A percentile compares a stretch with the other conserved stretches of the same genome.
phyloP scores from a whole-genome alignment of 257 asterid genomes.

The Nicotiana paniculata region DNA sequence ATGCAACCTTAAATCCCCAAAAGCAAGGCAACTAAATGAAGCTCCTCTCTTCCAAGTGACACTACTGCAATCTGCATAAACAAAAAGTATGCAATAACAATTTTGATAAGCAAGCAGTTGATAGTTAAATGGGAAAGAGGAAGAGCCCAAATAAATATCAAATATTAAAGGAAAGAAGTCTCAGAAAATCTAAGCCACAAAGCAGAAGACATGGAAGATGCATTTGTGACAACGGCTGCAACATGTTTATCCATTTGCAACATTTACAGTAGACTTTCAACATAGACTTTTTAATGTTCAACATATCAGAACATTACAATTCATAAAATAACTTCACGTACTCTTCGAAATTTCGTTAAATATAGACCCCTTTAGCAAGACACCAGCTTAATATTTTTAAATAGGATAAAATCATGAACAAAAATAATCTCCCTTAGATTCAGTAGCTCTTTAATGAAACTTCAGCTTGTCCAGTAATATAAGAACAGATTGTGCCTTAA shows the following conservation, averaged over 20 bases:
- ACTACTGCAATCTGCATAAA: constrained; percentile 69
- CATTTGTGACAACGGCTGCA: background rate
- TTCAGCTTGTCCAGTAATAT: background rate
- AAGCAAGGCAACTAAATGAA: constrained; percentile 96
- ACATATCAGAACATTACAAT: background rate
- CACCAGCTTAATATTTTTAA: background rate
- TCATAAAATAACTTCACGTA: background rate
- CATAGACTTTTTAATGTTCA: background rate
- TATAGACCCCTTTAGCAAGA: constrained; percentile 4
- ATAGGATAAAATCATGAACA: background rate
- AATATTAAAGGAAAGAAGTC: background rate
- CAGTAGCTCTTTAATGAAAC: background rate
- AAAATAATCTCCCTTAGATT: background rate
- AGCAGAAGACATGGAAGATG: background rate
- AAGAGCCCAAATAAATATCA: constrained; percentile 6
- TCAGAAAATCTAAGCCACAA: background rate
- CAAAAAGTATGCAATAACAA: constrained; percentile 9
- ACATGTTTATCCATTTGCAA: background rate
- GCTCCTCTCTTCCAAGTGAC: constrained; percentile 60
- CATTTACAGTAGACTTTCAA: background rate
- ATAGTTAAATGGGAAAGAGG: background rate
- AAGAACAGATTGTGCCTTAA: background rate
- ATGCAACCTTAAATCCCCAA: constrained; percentile 77
- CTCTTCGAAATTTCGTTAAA: background rate
- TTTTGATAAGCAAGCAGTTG: background rate